Evolutionary conservation across 495 filamentous ascomycete genomes (phyloP).

Genomic region (Sabuloglossum arenarium): DNA sequence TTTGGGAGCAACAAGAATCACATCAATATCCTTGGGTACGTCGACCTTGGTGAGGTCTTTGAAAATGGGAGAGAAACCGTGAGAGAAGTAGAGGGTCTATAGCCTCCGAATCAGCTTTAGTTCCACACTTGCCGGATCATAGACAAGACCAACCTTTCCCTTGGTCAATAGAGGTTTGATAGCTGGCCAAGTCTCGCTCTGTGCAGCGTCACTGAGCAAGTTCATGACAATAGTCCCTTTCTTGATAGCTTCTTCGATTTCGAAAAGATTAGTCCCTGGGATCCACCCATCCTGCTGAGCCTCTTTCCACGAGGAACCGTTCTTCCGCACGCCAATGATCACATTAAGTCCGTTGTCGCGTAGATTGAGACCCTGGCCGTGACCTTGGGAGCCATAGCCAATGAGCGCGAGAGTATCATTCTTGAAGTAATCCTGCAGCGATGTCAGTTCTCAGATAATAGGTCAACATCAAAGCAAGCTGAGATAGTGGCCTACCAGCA

Average conservation of each 20-base stretch:
- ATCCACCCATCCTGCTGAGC: conserved; percentile 95
- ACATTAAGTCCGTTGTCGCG: conserved; percentile 98
- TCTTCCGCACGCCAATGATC: conserved; percentile 94
- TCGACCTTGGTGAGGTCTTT: conserved; percentile 98
- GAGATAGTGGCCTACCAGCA: conserved; percentile 37
- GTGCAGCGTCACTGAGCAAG: conserved; percentile 88
- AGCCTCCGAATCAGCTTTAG: conserved; percentile 8
- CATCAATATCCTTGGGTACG: conserved; percentile 82
- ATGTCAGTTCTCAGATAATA: conserved; percentile 6
- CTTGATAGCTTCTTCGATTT: conserved; percentile 83
- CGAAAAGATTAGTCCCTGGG: conserved; percentile 94
- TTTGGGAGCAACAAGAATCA: conserved; percentile 98
- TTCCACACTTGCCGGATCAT: neutral
- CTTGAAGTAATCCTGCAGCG: conserved; percentile 91
- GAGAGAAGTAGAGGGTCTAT: conserved; percentile 97
- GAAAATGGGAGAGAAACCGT: conserved; percentile 99
- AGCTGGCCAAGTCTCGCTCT: conserved; percentile 92
- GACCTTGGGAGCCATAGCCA: conserved; percentile 95
- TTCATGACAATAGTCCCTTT: conserved; percentile 97
- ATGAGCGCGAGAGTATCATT: conserved; percentile 97
- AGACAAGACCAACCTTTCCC: conserved; percentile 50
- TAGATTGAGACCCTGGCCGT: conserved; percentile 97
- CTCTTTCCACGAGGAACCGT: conserved; percentile 95
- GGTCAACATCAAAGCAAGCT: neutral
- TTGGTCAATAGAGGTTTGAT: conserved; percentile 97